phyloP scores from a whole-genome alignment of 768 basidiomycete genomes.

The Phylloporus scabripes region DNA sequence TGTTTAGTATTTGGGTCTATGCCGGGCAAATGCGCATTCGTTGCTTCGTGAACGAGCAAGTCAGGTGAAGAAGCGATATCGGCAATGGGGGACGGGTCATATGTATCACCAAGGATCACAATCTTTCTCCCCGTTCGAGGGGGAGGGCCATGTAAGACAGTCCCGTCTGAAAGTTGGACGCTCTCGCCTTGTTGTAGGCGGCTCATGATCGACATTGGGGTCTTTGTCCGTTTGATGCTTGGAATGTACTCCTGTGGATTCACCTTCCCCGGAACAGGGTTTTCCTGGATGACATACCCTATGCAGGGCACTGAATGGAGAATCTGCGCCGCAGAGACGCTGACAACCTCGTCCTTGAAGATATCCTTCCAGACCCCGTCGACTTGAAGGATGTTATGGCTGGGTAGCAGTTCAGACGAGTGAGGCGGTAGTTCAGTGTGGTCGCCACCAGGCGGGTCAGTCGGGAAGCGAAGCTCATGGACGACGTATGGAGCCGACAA shows the following conservation, averaged over 20 bases:
- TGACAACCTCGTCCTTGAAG: slow-evolving; percentile 48
- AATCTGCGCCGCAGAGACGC: slow-evolving; percentile 75
- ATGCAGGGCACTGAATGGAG: slow-evolving; percentile 76
- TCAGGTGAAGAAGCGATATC: slow-evolving; percentile 60
- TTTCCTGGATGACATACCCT: slow-evolving; percentile 71
- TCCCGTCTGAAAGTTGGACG: slow-evolving; percentile 66
- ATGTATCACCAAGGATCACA: slow-evolving; percentile 81
- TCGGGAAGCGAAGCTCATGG: slow-evolving; percentile 69
- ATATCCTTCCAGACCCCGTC: slow-evolving; percentile 65
- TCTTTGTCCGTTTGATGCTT: slow-evolving; percentile 62
- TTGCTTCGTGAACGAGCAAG: slow-evolving; percentile 82
- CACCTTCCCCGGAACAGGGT: slow-evolving; percentile 71
- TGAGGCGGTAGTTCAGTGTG: slow-evolving; percentile 43
- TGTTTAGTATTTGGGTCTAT: slow-evolving; percentile 56
- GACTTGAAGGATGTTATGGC: slow-evolving; percentile 56
- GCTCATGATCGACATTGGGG: slow-evolving; percentile 62
- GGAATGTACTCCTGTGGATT: slow-evolving; percentile 63
- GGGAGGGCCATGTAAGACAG: slow-evolving; percentile 59
- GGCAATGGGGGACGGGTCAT: slow-evolving; percentile 65
- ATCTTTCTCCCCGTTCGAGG: slow-evolving; percentile 68
- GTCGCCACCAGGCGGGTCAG: slow-evolving; percentile 53
- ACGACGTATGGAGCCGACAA: slow-evolving; percentile 68
- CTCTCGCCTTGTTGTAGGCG: slow-evolving; percentile 60
- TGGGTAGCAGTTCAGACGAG: slow-evolving; percentile 49
- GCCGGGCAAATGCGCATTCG: slow-evolving; percentile 75